phyloP scores from a whole-genome alignment of 1,139 yeast genomes.

The Candida neerlandica region DNA sequence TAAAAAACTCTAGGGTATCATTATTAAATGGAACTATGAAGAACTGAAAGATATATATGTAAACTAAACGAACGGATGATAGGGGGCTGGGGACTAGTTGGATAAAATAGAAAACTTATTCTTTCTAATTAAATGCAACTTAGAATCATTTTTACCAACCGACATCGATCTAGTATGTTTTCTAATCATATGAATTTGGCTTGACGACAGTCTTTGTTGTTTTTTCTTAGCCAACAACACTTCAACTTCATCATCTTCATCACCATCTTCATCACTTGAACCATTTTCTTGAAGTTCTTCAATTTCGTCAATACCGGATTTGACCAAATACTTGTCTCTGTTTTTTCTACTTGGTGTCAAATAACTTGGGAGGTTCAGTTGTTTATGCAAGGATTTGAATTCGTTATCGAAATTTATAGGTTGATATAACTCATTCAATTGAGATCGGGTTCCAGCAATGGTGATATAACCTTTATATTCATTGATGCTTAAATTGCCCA shows the following conservation, averaged over 20 bases:
- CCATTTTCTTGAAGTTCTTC: slow-evolving; percentile 19
- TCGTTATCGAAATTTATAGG: slow-evolving; percentile 38
- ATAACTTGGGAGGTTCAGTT: slow-evolving; percentile 32
- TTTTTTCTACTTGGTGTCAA: slow-evolving; percentile 36
- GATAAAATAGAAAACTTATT: slow-evolving; percentile 21
- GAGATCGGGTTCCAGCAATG: slow-evolving; percentile 16
- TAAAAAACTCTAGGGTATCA: neutral
- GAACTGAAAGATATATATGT: slow-evolving; percentile 1
- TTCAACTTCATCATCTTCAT: slow-evolving; percentile 36
- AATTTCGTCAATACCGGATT: slow-evolving; percentile 19
- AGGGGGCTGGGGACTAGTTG: slow-evolving; percentile 2
- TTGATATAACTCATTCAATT: slow-evolving; percentile 34
- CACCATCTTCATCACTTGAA: slow-evolving; percentile 14
- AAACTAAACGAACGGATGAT: neutral
- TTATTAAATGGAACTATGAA: slow-evolving; percentile 1
- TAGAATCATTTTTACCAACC: slow-evolving; percentile 43
- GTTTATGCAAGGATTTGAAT: slow-evolving; percentile 38
- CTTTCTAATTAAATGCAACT: slow-evolving; percentile 36
- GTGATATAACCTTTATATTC: slow-evolving; percentile 39
- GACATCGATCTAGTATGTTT: slow-evolving; percentile 41
- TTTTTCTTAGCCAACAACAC: slow-evolving; percentile 22
- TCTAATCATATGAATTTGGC: slow-evolving; percentile 15
- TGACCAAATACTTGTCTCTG: slow-evolving; percentile 28
- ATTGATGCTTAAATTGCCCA: slow-evolving; percentile 33
- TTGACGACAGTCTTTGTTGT: slow-evolving; percentile 1